Evolutionary conservation across 352 stramenopile species (phyloP), one percentile per base, ranked within the genome.

Genomic region (Phytophthora foliorum): DNA sequence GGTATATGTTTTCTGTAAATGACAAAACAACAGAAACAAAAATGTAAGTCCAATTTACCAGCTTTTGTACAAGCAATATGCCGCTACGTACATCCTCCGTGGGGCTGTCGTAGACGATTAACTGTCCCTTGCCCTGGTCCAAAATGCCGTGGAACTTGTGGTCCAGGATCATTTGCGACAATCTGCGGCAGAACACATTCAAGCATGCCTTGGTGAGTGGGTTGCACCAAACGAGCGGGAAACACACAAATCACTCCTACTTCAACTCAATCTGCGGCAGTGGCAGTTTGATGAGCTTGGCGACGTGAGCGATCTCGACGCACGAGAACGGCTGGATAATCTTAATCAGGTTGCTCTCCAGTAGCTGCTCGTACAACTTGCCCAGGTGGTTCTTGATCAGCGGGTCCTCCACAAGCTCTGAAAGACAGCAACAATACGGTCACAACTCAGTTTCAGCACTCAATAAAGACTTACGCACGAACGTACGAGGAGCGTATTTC

Each of bases 101-200:
- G 8, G 82, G 77, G 60, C 91, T 94, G 66, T 99, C 96, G 79
- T 99, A 99, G 50, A 99, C 93, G 50, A 99, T 98, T n/a, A 99
- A 84, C 71, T 99, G 97, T 27, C 98, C 98, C 74, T 98, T 98
- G 55, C 98, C 98, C 78, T 99, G 98, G 88, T 99, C 98, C 67
- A 99, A 82, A 72, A 99, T 99, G 45, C 97, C 98, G 57, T 97
- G 90, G 75, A 99, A 98, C 76, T 99, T 99, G 69, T 98, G 97
- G 85, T 99, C 98, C 65, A 99, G 78, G 72, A 99, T 99, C 98
- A 99, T 99, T 82, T 99, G 97, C 57, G 94, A 98, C 24, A 99
- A 87, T 83, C 99, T 99, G 53, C 7, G 13, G 22, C 27, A 51
- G 13, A 9, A n/a, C 13, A 60, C 42, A 22, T n/a, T 41, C 34